Percentiles rank a stretch among this genome's conserved stretches.
These are phyloP conservation scores for Coelastrella sp. DNA, from an alignment of 139 green algal genomes.

Conservation along the genomic window DNA sequence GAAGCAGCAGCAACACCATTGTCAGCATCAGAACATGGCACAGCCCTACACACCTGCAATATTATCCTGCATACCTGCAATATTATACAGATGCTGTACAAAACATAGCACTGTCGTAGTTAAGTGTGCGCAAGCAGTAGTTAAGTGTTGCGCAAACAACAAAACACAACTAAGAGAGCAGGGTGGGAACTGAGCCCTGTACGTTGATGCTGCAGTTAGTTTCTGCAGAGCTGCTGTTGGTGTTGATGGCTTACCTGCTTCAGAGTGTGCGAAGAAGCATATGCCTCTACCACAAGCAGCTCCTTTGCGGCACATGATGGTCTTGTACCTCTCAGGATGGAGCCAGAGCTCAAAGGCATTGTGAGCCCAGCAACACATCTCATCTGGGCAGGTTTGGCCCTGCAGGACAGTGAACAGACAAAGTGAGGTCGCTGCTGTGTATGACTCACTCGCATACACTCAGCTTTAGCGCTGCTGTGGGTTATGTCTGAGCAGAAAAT, in stretches of 20 bases:
- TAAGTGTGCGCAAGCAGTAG: too few species aligned
- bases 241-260: neutral
- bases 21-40: neutral
- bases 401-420: neutral
- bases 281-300: conserved; percentile 1
- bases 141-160: neutral
- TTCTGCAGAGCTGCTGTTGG: neutral
- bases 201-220: neutral
- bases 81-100: neutral
- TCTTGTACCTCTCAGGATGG: conserved; percentile 20
- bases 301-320: conserved; percentile 22
- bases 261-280: conserved; percentile 29
- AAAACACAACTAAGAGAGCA: neutral
- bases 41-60: neutral
- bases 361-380: neutral
- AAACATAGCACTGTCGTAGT: too few species aligned
- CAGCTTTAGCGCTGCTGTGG: neutral
- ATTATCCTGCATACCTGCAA: neutral
- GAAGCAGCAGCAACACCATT: neutral
- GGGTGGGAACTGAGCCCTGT: neutral
- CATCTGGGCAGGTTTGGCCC: conserved; percentile 10
- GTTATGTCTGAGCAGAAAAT: neutral
- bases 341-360: conserved; percentile 26
- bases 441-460: neutral
- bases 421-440: neutral